These are phyloP conservation scores for Crepidotus variabilis DNA, from an alignment of 768 basidiomycete genomes.

Conservation along the genomic window DNA sequence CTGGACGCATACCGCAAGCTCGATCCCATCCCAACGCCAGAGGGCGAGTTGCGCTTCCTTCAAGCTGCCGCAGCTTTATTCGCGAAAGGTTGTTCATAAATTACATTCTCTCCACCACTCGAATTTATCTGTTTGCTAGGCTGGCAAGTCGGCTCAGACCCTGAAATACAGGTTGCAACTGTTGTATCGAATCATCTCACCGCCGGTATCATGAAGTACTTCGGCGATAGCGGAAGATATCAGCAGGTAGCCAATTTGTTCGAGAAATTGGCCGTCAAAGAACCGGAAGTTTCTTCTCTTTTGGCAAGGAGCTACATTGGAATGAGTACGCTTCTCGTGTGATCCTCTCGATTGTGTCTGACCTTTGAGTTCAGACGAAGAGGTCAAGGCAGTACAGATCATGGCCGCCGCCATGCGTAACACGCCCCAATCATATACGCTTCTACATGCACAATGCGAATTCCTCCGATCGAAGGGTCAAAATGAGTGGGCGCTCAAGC, in stretches of 20 bases:
- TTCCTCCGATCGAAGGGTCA: conserved; percentile 86
- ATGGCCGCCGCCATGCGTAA: conserved; percentile 80
- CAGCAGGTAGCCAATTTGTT: conserved; percentile 91
- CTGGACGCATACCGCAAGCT: conserved; percentile 94
- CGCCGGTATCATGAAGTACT: conserved; percentile 94
- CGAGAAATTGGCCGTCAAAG: conserved; percentile 80
- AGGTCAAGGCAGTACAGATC: conserved; percentile 96
- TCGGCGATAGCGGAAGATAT: conserved; percentile 85
- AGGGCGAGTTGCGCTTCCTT: conserved; percentile 87
- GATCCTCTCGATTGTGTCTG: background rate
- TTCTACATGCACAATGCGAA: conserved; percentile 93
- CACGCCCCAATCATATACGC: conserved; percentile 89
- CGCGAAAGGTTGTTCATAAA: conserved; percentile 53
- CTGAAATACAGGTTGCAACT: conserved; percentile 97
- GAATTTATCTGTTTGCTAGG: conserved; percentile 40
- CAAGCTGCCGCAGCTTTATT: conserved; percentile 89
- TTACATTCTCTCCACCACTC: background rate
- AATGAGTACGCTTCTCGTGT: conserved; percentile 73
- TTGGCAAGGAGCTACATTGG: conserved; percentile 91
- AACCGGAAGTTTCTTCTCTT: conserved; percentile 86
- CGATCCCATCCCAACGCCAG: conserved; percentile 87
- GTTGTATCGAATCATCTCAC: conserved; percentile 95
- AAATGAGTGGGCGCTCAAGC: conserved; percentile 82
- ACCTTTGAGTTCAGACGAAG: conserved; percentile 67
- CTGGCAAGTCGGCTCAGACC: conserved; percentile 98